Conservation (phyloP, 805 yeast species). For the Allodekkera sacchari region DNA sequence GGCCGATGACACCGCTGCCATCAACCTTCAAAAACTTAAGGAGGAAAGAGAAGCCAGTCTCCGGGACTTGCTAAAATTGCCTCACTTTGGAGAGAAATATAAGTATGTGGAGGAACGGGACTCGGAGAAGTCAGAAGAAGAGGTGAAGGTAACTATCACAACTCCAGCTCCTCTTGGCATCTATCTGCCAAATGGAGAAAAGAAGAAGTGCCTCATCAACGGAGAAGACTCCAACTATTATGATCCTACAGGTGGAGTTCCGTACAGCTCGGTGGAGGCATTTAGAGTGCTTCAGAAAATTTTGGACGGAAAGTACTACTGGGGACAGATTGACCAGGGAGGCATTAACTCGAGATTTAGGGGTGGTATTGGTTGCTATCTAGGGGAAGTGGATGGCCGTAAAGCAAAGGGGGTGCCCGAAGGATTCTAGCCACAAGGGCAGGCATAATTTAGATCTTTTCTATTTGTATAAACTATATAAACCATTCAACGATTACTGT, state of each 20-base stretch:
- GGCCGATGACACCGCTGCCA: slow-evolving; percentile 18
- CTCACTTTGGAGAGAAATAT: slow-evolving; percentile 55
- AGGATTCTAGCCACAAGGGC: slow-evolving; percentile 47
- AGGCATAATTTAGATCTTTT: slow-evolving; percentile 7
- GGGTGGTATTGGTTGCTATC: slow-evolving; percentile 33
- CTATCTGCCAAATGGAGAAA: slow-evolving; percentile 58
- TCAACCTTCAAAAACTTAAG: slow-evolving; percentile 17
- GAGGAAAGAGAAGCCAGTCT: slow-evolving; percentile 24
- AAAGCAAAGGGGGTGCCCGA: slow-evolving; percentile 87
- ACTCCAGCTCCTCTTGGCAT: slow-evolving; percentile 74
- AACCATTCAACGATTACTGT: not conserved
- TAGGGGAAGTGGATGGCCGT: slow-evolving; percentile 29
- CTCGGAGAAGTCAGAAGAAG: slow-evolving; percentile 34
- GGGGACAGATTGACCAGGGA: slow-evolving; percentile 44
- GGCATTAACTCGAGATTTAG: slow-evolving; percentile 28
- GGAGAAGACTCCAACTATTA: slow-evolving; percentile 76
- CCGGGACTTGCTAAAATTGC: slow-evolving; percentile 38
- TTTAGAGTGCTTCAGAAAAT: slow-evolving; percentile 51
- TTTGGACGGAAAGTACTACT: slow-evolving; percentile 45
- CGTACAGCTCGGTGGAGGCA: slow-evolving; percentile 79
- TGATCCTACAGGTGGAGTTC: slow-evolving; percentile 84
- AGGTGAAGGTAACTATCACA: slow-evolving; percentile 40
- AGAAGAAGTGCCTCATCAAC: slow-evolving; percentile 62
- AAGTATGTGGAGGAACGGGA: slow-evolving; percentile 32
- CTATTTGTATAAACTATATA: slow-evolving; percentile 1